phyloP scores from a whole-genome alignment of 192 early-diverging fungal species.

The Chytriomyces sp. region DNA sequence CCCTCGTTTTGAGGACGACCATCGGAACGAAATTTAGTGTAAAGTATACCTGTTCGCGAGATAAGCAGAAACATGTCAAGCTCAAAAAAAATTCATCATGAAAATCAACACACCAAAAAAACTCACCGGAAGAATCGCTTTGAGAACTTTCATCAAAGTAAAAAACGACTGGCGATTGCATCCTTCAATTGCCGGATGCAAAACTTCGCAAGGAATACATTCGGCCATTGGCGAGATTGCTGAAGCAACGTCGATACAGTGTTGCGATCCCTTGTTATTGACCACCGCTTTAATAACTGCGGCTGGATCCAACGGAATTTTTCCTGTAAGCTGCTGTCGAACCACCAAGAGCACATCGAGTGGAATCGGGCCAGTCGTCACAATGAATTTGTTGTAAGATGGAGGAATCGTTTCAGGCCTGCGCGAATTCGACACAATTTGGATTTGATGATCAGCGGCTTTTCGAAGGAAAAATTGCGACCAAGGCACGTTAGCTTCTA shows the following conservation, averaged over 20 bases:
- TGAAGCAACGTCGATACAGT: background rate
- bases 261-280: background rate
- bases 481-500: background rate
- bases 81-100: background rate
- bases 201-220: constrained; percentile 16
- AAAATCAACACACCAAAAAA: background rate
- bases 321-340: constrained; percentile 15
- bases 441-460: background rate
- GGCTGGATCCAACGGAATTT: background rate
- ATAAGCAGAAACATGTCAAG: background rate
- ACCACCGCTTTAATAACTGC: constrained; percentile 11
- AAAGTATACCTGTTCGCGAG: constrained; percentile 63
- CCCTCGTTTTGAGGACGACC: constrained; percentile 65
- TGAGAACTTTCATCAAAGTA: constrained; percentile 32
- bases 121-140: constrained; percentile 32
- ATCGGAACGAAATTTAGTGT: constrained; percentile 78
- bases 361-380: constrained; percentile 26
- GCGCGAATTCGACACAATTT: background rate
- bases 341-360: background rate
- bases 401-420: constrained; percentile 51
- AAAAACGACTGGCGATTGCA: constrained; percentile 50
- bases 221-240: constrained; percentile 2
- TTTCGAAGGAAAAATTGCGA: background rate
- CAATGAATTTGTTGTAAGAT: constrained; percentile 45
- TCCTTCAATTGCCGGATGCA: constrained; percentile 49